Evolutionary conservation across 2,329 filamentous ascomycete species (phyloP), one percentile per base, ranked within the genome.

Genomic region (Pestalotiopsis sp.): DNA sequence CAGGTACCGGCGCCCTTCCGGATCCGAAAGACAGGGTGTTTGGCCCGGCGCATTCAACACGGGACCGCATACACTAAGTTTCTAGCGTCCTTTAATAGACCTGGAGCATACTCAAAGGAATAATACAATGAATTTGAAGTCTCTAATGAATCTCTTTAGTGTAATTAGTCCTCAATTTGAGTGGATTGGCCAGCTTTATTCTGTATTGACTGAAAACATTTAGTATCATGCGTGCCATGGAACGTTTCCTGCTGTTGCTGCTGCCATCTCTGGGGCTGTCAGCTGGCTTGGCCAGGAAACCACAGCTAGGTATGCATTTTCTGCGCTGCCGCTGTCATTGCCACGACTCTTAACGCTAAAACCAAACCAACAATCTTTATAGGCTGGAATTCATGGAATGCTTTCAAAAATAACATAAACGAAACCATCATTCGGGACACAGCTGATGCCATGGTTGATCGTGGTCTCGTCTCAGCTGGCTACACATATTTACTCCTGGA

Each of bases 351-450:
- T 36, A 36, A 36, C 9, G 31, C 31, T 36, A 6, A 36, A 36
- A 36, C 31, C 7, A 36, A 36, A 36, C 7, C 31, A 9, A 36
- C 31, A 36, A 36, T 7, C 5, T n/a, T n/a, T 5, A n/a, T 20
- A 70, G 70, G 71, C 14, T 70, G 69, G 69, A 72, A 71, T 23
- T 71, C 69, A 6, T 73, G 72, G 72, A 73, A 73, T 68, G 67
- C 71, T n/a, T 73, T 72, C 66, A 73, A 74, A 58, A 49, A 58
- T 9, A 56, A 69, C 9, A 70, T 70, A 9, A 73, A 70, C 56
- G 56, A 72, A 41, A 71, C 27, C 52, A 23, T 74, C 6, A 70
- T 76, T n/a, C 41, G 70, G 61, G 67, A 66, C 31, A 73, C 70
- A 12, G 69, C 71, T 23, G 45, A 64, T 36, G 58, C 69, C 5